Evolutionary conservation across 2,329 filamentous ascomycete species (phyloP).

Genomic region (Alternaria hordeiaustralica): DNA sequence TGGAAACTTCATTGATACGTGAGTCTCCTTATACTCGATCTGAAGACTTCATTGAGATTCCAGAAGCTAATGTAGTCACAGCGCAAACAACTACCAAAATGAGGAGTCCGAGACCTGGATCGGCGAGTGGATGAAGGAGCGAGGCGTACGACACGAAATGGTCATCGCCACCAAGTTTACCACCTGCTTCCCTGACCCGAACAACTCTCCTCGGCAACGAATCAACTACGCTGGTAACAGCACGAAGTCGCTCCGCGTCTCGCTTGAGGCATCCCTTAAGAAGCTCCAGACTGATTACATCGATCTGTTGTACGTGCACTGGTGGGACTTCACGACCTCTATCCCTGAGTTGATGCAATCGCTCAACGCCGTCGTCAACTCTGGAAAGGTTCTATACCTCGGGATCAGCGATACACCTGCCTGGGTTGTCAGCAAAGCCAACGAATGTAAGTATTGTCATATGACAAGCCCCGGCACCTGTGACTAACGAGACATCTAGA

Average conservation of each 20-base stretch:
- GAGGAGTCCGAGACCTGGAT: constrained; percentile 58
- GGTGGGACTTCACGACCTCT: constrained; percentile 50
- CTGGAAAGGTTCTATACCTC: constrained; percentile 50
- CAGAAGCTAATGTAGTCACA: constrained; percentile 19
- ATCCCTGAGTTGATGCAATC: constrained; percentile 50
- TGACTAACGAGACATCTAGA: constrained; percentile 47
- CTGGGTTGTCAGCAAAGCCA: constrained; percentile 56
- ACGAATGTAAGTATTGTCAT: constrained; percentile 47
- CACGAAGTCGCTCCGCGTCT: constrained; percentile 48
- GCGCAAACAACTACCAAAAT: constrained; percentile 56
- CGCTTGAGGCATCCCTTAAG: constrained; percentile 49
- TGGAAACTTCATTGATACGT: constrained; percentile 62
- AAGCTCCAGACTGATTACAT: constrained; percentile 53
- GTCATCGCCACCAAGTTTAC: constrained; percentile 64
- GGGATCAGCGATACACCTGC: constrained; percentile 49
- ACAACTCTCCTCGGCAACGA: constrained; percentile 33
- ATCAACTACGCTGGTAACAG: constrained; percentile 54
- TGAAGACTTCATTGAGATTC: background rate
- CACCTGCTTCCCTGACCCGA: constrained; percentile 33
- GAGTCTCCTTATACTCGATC: constrained; percentile 1
- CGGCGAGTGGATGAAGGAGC: constrained; percentile 59
- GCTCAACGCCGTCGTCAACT: constrained; percentile 42
- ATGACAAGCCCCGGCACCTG: background rate
- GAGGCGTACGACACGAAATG: constrained; percentile 57
- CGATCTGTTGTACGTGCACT: constrained; percentile 50